Evolutionary conservation across 768 basidiomycete species (phyloP), one percentile per base, ranked within the genome.

Genomic region (Grammothele lineata): DNA sequence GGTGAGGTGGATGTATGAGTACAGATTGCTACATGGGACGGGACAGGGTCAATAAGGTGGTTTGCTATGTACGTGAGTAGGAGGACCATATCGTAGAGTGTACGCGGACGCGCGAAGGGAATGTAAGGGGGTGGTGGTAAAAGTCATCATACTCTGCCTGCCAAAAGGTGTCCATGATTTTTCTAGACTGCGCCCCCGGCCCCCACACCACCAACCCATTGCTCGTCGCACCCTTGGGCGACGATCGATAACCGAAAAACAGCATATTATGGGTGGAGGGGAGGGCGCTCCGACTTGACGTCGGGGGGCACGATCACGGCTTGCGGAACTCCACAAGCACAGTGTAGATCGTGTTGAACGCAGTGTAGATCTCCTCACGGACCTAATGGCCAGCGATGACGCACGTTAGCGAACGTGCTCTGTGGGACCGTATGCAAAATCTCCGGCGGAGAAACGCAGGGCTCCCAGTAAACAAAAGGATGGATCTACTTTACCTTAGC

Each of bases 301-400:
- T 45, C 32, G 40, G 42, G 35, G n/a, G 42, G 40, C 21, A 19
- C 32, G 34, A 26, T 75, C 68, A 88, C 37, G 89, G 90, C 70
- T 92, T 94, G 67, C 88, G 80, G 77, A 91, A 94, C 64, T 94
- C 92, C 76, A 86, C 89, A 55, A 99, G 68, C 74, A 98, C 95
- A 50, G 95, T 95, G 69, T 99, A 99, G 48, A 99, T 99, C 49
- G 92, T 92, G 73, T 97, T 97, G 85, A 99, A 99, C 21, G 96
- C 96, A 27, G 92, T 92, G 66, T 99, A 98, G 56, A 98, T 98
- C 78, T 99, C 95, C 73, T 97, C 94, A 70, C 96, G 80, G 70
- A 97, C 87, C 92, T 95, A 67, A 62, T 55, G 67, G 64, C 74
- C 71, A 67, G 39, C 25, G 49, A 47, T 17, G 27, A 51, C n/a